Evolutionary conservation across 176 grass and related monocot genomes (phyloP), one percentile per base, ranked within the genome.

Genomic region (Ananas comosus): DNA sequence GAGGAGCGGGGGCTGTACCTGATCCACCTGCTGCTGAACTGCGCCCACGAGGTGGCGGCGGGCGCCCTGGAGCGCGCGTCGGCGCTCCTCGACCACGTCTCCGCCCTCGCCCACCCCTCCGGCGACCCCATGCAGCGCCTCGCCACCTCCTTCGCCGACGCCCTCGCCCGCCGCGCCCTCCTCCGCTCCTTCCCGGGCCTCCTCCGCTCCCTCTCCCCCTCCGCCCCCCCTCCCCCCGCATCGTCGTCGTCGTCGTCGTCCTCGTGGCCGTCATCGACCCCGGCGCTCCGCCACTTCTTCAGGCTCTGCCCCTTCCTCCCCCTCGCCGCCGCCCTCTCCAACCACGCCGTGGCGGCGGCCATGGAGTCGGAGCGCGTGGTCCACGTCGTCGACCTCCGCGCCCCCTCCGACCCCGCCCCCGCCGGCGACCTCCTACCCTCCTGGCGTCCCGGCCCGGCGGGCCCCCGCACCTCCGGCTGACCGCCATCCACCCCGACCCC

Each of bases 71-170:
- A 93, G 68, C 79, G 83, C 0, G 95, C 91, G 10, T 88, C 89
- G 87, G 83, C 80, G 0, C 72, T 84, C 0, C 86, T 99, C 33
- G 89, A 88, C 69, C 85, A 94, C 72, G 91, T 91, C 81, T 85
- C 94, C 0, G 1, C 80, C 2, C 80, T 93, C 0, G 85, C 94
- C 0, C 63, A 84, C 0, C 85, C 86, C 51, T 87, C 93, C 29
- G 94, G 94, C 13, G 94, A 99, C 63, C 87, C 94, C 72, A 99
- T 99, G 90, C 94, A 99, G 78, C 94, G 94, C 52, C 85, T 99
- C 0, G 90, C 94, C 0, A 77, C 89, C 0, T 72, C 78, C 19
- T 90, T 99, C 79, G 75, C 89, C 1, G 71, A 75, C 70, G 87
- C 94, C 11, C 83, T 99, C 16, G 89, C 87, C 12, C 90, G 80